Conservation (phyloP, 1,284 basidiomycete genomes). For the Cryptococcus depauperatus region DNA sequence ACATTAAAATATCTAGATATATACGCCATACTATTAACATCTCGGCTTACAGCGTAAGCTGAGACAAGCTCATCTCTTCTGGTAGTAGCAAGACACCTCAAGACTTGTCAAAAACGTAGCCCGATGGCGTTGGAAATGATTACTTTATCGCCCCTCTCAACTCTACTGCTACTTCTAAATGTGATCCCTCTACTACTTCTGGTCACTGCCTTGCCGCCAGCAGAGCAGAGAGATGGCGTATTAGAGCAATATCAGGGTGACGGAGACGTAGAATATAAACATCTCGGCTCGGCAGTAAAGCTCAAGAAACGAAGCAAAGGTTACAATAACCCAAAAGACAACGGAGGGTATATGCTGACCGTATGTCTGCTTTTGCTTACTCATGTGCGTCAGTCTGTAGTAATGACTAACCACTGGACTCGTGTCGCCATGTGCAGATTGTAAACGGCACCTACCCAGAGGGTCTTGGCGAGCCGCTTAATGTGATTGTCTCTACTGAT, state of each 20-base stretch:
- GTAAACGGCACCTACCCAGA: conserved; percentile 59
- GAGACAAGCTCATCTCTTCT: too few species aligned
- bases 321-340: conserved; percentile 16
- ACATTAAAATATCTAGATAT: too few species aligned
- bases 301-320: conserved; percentile 10
- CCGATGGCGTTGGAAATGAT: too few species aligned
- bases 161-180: conserved; percentile 10
- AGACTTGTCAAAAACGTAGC: too few species aligned
- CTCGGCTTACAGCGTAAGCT: too few species aligned
- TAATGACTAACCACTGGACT: neutral
- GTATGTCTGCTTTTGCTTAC: conserved; percentile 12
- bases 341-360: conserved; percentile 27
- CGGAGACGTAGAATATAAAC: conserved; percentile 1
- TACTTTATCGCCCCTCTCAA: conserved; percentile 6
- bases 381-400: too few species aligned
- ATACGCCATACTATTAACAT: too few species aligned
- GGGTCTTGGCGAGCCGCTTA: conserved; percentile 81
- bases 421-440: conserved; percentile 40
- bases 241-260: neutral
- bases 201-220: neutral
- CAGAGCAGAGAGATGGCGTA: neutral
- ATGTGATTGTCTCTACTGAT: conserved; percentile 72
- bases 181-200: conserved; percentile 9
- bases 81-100: too few species aligned
- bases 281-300: conserved; percentile 9